Conservation (phyloP, 495 filamentous ascomycete genomes). For the Alectoria sarmentosa region DNA sequence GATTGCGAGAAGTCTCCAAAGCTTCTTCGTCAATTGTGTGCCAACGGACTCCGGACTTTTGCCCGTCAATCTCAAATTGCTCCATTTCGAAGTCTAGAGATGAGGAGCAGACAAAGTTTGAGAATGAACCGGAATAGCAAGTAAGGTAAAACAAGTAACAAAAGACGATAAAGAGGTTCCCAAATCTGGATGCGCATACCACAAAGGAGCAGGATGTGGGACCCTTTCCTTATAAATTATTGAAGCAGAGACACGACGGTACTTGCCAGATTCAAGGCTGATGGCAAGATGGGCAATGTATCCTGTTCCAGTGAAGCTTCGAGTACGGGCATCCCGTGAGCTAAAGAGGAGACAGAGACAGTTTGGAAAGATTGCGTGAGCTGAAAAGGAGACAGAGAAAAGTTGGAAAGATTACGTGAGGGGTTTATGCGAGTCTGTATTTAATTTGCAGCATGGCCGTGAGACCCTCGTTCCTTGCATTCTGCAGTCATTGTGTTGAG, state of each 20-base stretch:
- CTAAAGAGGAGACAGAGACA: neutral
- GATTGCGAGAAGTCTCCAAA: neutral
- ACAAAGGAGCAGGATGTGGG: neutral
- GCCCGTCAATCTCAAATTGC: neutral
- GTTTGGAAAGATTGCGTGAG: neutral
- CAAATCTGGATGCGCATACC: neutral
- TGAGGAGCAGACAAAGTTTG: neutral
- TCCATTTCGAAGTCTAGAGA: neutral
- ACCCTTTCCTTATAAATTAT: neutral
- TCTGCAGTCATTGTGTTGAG: neutral
- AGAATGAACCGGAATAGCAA: neutral
- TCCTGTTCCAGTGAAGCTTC: neutral
- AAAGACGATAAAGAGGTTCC: neutral
- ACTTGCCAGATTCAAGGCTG: neutral
- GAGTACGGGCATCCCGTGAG: neutral
- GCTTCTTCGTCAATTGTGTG: conserved; percentile 7
- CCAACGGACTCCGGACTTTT: conserved; percentile 7
- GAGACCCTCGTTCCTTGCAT: neutral
- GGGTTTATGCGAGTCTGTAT: neutral
- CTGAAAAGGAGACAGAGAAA: neutral
- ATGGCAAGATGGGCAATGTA: neutral
- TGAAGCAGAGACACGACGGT: neutral
- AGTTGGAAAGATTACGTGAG: neutral
- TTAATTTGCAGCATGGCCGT: neutral
- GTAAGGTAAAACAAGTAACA: neutral